Conservation (phyloP, 352 stramenopile genomes). For the Pythium folliculosum region DNA sequence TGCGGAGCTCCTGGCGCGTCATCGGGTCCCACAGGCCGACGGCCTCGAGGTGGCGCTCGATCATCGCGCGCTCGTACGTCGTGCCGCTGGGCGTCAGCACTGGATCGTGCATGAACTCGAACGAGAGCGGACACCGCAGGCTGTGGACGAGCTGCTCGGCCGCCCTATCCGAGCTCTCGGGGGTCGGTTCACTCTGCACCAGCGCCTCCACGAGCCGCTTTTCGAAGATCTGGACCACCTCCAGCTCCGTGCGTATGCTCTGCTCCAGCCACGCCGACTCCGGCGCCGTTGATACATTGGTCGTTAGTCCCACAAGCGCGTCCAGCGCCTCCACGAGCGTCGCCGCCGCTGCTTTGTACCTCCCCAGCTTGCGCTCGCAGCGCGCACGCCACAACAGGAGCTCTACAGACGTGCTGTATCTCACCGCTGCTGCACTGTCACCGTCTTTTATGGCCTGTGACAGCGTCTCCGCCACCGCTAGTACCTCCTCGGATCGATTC, state of each 20-base stretch:
- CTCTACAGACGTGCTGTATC: neutral
- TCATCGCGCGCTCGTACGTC: constrained; percentile 74
- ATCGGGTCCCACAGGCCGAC: constrained; percentile 70
- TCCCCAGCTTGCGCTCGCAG: constrained; percentile 48
- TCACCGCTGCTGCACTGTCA: neutral
- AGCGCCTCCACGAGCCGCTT: constrained; percentile 46
- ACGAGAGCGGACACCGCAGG: constrained; percentile 63
- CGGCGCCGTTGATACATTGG: neutral
- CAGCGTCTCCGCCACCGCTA: neutral
- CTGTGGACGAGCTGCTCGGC: constrained; percentile 66
- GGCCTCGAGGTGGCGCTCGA: constrained; percentile 59
- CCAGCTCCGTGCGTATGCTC: constrained; percentile 62
- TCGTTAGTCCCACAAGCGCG: constrained; percentile 36
- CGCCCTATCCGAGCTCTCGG: constrained; percentile 34
- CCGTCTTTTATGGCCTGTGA: neutral
- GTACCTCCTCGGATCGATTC: neutral
- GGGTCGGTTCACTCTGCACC: constrained; percentile 9
- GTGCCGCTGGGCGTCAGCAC: constrained; percentile 68
- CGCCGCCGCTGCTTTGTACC: constrained; percentile 44
- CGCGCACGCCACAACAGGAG: constrained; percentile 64
- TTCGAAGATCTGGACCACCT: constrained; percentile 47
- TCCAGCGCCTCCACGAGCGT: constrained; percentile 59
- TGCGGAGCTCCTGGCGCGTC: constrained; percentile 47
- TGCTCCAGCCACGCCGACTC: constrained; percentile 34
- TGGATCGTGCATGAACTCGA: constrained; percentile 70